Conservation (phyloP, 805 yeast species). For the Jamesozyma lodderae region DNA sequence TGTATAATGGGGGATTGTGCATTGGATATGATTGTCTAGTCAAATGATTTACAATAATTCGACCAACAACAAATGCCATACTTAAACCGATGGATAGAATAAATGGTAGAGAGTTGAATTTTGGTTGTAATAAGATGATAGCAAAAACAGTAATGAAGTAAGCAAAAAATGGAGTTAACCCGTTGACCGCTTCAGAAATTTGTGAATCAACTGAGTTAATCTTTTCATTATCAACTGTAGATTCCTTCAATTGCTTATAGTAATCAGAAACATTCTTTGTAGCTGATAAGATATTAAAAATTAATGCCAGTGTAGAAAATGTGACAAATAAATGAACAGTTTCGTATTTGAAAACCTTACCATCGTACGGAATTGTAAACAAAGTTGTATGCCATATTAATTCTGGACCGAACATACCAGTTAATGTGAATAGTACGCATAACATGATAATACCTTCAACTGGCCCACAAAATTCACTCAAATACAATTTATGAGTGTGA, state of each 20-base stretch:
- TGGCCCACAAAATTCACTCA: constrained; percentile 83
- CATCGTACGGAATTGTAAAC: constrained; percentile 16
- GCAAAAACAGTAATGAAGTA: constrained; percentile 43
- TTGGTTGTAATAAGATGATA: constrained; percentile 43
- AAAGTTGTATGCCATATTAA: constrained; percentile 49
- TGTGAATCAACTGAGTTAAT: constrained; percentile 10
- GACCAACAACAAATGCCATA: constrained; percentile 79
- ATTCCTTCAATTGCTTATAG: constrained; percentile 31
- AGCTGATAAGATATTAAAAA: constrained; percentile 64
- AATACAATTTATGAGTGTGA: constrained; percentile 75
- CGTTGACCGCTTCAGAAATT: constrained; percentile 35
- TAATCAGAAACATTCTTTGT: constrained; percentile 47
- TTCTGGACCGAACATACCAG: constrained; percentile 64
- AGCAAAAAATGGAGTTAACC: constrained; percentile 63
- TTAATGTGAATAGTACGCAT: constrained; percentile 42
- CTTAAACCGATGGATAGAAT: constrained; percentile 64
- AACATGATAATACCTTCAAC: constrained; percentile 84
- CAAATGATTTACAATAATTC: constrained; percentile 80
- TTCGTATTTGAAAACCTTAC: constrained; percentile 27
- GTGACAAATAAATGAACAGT: constrained; percentile 44
- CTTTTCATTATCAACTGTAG: constrained; percentile 12
- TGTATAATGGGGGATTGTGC: constrained; percentile 59
- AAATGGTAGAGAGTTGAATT: constrained; percentile 46
- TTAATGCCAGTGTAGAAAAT: constrained; percentile 47
- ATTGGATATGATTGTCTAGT: constrained; percentile 73